Evolutionary conservation across 768 basidiomycete genomes (phyloP).

Genomic region (Lactarius psammicola): DNA sequence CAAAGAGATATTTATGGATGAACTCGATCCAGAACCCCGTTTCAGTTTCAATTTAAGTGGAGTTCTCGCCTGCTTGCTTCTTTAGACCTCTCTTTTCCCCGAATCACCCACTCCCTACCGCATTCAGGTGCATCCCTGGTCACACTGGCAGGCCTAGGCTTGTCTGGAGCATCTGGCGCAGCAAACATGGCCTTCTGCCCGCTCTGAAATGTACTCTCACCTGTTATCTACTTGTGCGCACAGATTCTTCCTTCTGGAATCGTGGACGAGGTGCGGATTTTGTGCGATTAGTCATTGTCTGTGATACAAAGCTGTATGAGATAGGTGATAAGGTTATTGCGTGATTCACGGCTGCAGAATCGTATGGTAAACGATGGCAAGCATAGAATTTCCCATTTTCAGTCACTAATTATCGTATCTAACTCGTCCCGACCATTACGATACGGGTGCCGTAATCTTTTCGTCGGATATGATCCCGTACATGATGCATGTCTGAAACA

Average conservation of each 20-base stretch:
- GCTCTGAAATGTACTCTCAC: neutral
- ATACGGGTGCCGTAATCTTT: neutral
- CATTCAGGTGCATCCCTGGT: neutral
- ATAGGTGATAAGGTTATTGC: neutral
- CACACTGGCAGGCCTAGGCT: neutral
- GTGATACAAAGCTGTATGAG: neutral
- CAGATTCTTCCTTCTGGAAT: neutral
- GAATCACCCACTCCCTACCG: neutral
- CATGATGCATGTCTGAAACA: neutral
- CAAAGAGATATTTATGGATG: neutral
- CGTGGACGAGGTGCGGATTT: neutral
- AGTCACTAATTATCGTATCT: neutral
- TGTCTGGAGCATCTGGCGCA: neutral
- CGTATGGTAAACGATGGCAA: neutral
- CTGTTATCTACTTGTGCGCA: neutral
- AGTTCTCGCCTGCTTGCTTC: neutral
- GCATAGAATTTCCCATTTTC: neutral
- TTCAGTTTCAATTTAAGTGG: neutral
- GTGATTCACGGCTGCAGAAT: neutral
- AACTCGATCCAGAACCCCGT: neutral
- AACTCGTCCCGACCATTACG: neutral
- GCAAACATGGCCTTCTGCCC: neutral
- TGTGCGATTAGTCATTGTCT: neutral
- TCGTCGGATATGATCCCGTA: neutral
- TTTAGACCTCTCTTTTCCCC: neutral